These are phyloP conservation scores for Apiotrichum sp. DNA, from an alignment of 1,284 basidiomycete species.

Conservation along the genomic window DNA sequence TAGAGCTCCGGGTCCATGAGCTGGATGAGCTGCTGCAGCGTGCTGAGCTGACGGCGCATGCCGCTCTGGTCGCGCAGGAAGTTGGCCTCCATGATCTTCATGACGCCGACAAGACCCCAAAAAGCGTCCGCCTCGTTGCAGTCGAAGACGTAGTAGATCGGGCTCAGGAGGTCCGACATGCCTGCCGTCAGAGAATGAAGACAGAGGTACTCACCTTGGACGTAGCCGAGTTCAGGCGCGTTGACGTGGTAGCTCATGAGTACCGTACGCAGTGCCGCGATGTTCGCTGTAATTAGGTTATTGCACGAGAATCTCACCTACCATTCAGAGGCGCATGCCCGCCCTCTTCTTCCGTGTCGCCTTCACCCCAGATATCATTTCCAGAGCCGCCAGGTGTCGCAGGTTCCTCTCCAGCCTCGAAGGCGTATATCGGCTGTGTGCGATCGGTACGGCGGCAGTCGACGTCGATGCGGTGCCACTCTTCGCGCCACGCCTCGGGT, in stretches of 20 bases:
- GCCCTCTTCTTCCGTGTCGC: slow-evolving; percentile 59
- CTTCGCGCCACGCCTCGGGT: slow-evolving; percentile 44
- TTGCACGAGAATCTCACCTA: slow-evolving; percentile 9
- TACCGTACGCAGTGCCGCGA: slow-evolving; percentile 51
- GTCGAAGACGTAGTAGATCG: slow-evolving; percentile 84
- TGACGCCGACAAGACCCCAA: slow-evolving; percentile 91
- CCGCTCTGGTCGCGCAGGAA: slow-evolving; percentile 95
- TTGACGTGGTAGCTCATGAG: slow-evolving; percentile 90
- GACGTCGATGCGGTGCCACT: slow-evolving; percentile 53
- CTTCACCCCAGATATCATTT: slow-evolving; percentile 20
- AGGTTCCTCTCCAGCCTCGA: slow-evolving; percentile 36
- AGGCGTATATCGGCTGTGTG: slow-evolving; percentile 75
- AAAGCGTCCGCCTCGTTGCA: slow-evolving; percentile 85
- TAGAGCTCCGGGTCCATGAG: slow-evolving; percentile 93
- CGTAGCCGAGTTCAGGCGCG: slow-evolving; percentile 69
- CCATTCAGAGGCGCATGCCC: slow-evolving; percentile 73
- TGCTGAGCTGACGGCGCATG: slow-evolving; percentile 88
- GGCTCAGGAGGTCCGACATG: slow-evolving; percentile 94
- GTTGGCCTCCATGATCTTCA: slow-evolving; percentile 93
- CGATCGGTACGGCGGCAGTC: slow-evolving; percentile 97
- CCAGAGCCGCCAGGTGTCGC: slow-evolving; percentile 39
- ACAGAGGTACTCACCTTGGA: slow-evolving; percentile 21
- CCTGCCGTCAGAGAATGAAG: slow-evolving; percentile 56
- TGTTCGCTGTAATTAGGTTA: slow-evolving; percentile 29
- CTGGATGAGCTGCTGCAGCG: slow-evolving; percentile 80